Evolutionary conservation across 768 basidiomycete species (phyloP), one percentile per base, ranked within the genome.

Genomic region (Tylopilus felleus): DNA sequence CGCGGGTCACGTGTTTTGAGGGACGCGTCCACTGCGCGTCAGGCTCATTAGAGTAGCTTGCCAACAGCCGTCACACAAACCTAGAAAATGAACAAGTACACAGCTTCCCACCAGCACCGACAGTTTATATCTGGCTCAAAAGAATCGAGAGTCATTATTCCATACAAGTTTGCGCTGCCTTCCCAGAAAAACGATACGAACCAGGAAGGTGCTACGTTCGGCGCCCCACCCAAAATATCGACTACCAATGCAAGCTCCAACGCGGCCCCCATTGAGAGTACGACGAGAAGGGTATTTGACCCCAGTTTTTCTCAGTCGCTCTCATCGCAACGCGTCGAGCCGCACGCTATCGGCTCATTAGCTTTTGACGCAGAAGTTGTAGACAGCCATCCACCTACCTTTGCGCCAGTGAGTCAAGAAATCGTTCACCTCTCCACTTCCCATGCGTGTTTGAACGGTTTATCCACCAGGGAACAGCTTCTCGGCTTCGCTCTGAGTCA

Each of bases 121-220:
- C 21, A 28, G 28, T 13, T 9, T 27, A 21, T 17, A 10, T 21
- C 22, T 19, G 4, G n/a, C 12, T 21, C 10, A 3, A 13, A 40
- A 36, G 17, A 42, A 22, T 47, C 28, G 19, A 58, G 22, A 36
- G 5, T 41, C 23, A 59, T 65, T 53, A 51, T 55, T 28, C 55
- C 57, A 3, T 65, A 53, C 63, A 67, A 57, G 38, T 59, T 67
- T 28, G 53, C 56, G 13, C 46, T 47, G 1, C 53, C 52, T 25
- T 36, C 55, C 19, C 59, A 53, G 51, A 61, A 53, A 28, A 52
- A 57, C 28, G 55, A 61, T 8, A 19, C 17, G 5, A 49, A 9
- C 41, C 53, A 48, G 10, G 36, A 14, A 14, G 49, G 50, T n/a
- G 16, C 46, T n/a, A 9, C 23, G 19, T 57, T 65, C 17, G 29